These are phyloP conservation scores for Saturnispora saitoi DNA, from an alignment of 805 yeast genomes.

Conservation along the genomic window DNA sequence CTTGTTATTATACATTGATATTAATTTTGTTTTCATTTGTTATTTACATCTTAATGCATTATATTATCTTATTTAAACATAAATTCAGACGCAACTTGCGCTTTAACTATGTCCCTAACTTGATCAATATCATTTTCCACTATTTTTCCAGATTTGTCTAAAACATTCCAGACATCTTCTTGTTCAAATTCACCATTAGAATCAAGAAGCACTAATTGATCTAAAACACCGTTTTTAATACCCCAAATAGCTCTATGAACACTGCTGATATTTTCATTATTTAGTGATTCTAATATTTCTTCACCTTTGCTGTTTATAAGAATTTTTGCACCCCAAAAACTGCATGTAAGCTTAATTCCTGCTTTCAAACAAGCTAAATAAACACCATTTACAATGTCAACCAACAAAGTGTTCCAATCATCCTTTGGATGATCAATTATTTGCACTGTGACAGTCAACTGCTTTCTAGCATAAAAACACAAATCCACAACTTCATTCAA, in stretches of 20 bases:
- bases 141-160: slow-evolving; percentile 44
- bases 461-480: slow-evolving; percentile 68
- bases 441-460: slow-evolving; percentile 63
- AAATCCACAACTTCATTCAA: slow-evolving; percentile 53
- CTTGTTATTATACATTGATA: background rate
- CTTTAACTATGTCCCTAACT: slow-evolving; percentile 1
- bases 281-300: background rate
- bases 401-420: slow-evolving; percentile 36
- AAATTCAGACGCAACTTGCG: background rate
- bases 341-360: slow-evolving; percentile 57
- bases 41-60: background rate
- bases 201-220: slow-evolving; percentile 58
- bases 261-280: background rate
- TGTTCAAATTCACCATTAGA: slow-evolving; percentile 64
- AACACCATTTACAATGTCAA: slow-evolving; percentile 64
- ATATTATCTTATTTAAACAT: slow-evolving; percentile 1
- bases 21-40: background rate
- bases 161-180: slow-evolving; percentile 39
- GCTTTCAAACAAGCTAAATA: slow-evolving; percentile 74
- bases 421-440: slow-evolving; percentile 38
- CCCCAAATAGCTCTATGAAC: slow-evolving; percentile 5
- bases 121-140: slow-evolving; percentile 27
- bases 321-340: slow-evolving; percentile 43
- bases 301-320: background rate
- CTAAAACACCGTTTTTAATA: slow-evolving; percentile 23